Evolutionary conservation across 495 filamentous ascomycete genomes (phyloP).

Genomic region (Lasiosphaeriaceae sp.): DNA sequence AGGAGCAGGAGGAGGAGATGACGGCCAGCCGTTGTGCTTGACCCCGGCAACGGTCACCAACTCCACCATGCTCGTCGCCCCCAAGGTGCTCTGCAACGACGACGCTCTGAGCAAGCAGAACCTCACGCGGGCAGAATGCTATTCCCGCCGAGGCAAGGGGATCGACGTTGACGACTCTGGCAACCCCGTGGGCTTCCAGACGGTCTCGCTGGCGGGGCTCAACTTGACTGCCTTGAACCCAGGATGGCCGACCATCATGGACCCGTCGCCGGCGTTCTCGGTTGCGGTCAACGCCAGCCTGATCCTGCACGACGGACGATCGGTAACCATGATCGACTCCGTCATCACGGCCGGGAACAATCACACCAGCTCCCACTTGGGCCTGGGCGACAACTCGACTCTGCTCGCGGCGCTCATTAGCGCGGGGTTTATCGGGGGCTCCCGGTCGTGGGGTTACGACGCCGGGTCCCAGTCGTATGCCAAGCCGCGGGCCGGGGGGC

Average conservation of each 20-base stretch:
- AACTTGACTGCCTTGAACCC: background rate
- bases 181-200: background rate
- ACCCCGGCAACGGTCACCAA: background rate
- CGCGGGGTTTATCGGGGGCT: background rate
- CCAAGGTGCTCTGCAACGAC: background rate
- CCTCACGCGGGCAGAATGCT: background rate
- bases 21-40: background rate
- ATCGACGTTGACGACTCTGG: background rate
- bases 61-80: background rate
- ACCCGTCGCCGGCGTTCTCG: background rate
- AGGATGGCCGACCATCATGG: background rate
- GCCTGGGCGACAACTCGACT: background rate
- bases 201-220: background rate
- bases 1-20: background rate
- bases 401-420: background rate
- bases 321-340: background rate
- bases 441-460: background rate
- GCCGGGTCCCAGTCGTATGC: background rate
- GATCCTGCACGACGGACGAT: background rate
- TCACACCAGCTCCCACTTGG: background rate
- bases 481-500: background rate
- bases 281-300: background rate
- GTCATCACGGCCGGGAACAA: background rate
- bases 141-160: background rate
- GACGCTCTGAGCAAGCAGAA: background rate